Conservation (phyloP, 768 basidiomycete genomes). For the Boletus speciosus region DNA sequence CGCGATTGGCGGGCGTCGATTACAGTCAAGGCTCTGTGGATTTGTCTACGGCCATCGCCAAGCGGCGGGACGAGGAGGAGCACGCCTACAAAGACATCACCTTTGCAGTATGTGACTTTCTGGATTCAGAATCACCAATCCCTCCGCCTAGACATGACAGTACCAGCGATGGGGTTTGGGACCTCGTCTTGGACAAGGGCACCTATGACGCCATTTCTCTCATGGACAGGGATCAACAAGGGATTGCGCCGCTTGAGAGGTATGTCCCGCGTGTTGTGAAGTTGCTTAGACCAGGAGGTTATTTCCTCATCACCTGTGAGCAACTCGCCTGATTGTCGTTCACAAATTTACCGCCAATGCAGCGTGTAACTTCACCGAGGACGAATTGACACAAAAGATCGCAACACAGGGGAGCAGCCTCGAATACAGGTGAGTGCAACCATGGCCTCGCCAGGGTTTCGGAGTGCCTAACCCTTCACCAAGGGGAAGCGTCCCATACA, state of each 20-base stretch:
- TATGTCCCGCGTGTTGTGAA: conserved; percentile 59
- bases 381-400: conserved; percentile 61
- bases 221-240: conserved; percentile 53
- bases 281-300: conserved; percentile 62
- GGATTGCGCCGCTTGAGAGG: conserved; percentile 47
- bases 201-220: conserved; percentile 85
- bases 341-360: neutral
- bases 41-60: conserved; percentile 57
- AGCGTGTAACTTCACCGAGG: conserved; percentile 87
- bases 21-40: conserved; percentile 72
- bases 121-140: conserved; percentile 48
- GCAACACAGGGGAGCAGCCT: conserved; percentile 45
- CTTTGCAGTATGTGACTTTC: conserved; percentile 64
- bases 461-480: neutral
- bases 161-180: conserved; percentile 45
- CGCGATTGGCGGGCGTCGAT: conserved; percentile 62
- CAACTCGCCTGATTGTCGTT: neutral
- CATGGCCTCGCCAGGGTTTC: neutral
- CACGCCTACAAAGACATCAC: conserved; percentile 29
- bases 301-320: conserved; percentile 80
- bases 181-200: conserved; percentile 81
- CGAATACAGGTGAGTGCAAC: conserved; percentile 55
- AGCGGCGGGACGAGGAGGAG: conserved; percentile 29
- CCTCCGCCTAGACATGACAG: conserved; percentile 11
- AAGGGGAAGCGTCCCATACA: conserved; percentile 72